phyloP scores from a whole-genome alignment of 2,329 filamentous ascomycete genomes.

The Penicillium sp. region DNA sequence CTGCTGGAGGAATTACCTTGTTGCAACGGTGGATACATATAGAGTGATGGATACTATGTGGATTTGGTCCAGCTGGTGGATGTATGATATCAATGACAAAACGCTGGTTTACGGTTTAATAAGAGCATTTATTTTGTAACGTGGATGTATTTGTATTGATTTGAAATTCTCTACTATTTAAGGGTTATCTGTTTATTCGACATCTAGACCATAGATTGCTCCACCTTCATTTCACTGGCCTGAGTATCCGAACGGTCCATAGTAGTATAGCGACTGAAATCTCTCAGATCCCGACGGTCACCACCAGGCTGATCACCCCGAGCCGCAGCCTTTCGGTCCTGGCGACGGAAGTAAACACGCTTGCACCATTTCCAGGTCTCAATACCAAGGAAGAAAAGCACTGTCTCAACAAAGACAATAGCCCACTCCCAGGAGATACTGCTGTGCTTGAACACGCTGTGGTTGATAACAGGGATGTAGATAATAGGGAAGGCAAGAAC shows the following conservation, averaged over 20 bases:
- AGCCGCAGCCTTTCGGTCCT: conserved; percentile 14
- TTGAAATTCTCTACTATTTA: not conserved
- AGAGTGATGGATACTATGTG: no score
- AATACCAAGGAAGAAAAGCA: conserved; percentile 62
- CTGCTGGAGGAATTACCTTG: no score
- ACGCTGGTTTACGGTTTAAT: not conserved
- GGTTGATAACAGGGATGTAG: conserved; percentile 68
- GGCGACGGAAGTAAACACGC: conserved; percentile 51
- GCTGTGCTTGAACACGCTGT: conserved; percentile 63
- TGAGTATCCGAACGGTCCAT: conserved; percentile 35
- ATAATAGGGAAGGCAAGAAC: conserved; percentile 58
- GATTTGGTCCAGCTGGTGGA: no score
- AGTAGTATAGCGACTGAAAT: conserved; percentile 35
- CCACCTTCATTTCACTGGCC: conserved; percentile 27
- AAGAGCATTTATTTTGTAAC: not conserved
- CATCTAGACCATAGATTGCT: conserved; percentile 30
- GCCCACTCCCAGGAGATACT: conserved; percentile 69
- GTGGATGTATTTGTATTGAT: not conserved
- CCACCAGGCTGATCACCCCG: conserved; percentile 2
- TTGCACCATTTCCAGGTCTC: conserved; percentile 69
- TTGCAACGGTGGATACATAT: no score
- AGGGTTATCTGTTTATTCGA: not conserved
- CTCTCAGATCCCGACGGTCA: conserved; percentile 17
- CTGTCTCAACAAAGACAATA: conserved; percentile 60
- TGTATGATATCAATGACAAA: not conserved